Base-by-base conservation (phyloP, 2,329 filamentous ascomycete genomes). In the Fusarium newnesense region DNA sequence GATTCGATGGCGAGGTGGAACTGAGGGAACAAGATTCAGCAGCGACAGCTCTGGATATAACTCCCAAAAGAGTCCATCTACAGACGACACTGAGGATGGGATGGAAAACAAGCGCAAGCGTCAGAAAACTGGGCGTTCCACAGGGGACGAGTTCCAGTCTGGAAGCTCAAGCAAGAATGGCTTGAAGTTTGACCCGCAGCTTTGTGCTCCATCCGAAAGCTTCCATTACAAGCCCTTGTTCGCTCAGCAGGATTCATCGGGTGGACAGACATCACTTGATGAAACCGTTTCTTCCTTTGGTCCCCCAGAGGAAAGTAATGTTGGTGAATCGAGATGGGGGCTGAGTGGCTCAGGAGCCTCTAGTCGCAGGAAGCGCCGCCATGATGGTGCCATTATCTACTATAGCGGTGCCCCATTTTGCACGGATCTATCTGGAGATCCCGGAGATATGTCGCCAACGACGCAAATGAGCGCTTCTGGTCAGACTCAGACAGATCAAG, bases 351-450 rank as follows among this genome's bases (percentile, higher is more conserved):
- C 84, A 72, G 88, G 79, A 72, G 85, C 78, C 52, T 87, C 81
- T 64, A 86, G 77, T 76, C 85, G 83, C 71, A 86, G 83, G 72
- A 89, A 87, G 79, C 87, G 87, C 32, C 87, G 85, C 1, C 86
- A 90, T 18, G 90, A 93, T 66, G 94, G 94, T 13, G 91, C 93
- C 2, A 92, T 97, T 73, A 94, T 96, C 24, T 97, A 95, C 78
- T 97, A 96, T 79, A 94, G 88, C 68, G 93, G 92, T 32, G 92
- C 92, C 3, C 89, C 89, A 1, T 97, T 96, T 79, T 96, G 91
- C 79, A 95, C 91, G 3, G 94, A 97, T 79, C 82, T 96, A 7
- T 93, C 91, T 21, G 91, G 92, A 4, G 92, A 95, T 75, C 84
- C 84, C 16, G 86, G 85, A 4, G 85, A 87, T 28, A 69, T 81